Conservation (phyloP, 2,329 filamentous ascomycete species). For the Claviceps capensis region DNA sequence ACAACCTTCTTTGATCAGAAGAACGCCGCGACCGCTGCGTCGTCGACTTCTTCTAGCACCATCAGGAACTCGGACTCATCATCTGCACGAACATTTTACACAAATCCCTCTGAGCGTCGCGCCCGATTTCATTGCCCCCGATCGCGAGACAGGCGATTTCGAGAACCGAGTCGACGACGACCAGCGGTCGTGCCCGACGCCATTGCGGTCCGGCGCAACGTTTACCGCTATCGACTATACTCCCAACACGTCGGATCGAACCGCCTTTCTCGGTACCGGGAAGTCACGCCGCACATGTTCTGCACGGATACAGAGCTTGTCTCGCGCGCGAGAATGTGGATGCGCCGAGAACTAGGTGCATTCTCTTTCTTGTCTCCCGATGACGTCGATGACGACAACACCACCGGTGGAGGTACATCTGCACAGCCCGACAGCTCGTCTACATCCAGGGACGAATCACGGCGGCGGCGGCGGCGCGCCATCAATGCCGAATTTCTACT, state of each 20-base stretch:
- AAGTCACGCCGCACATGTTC: conserved; percentile 57
- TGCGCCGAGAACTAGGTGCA: conserved; percentile 71
- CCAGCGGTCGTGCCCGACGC: conserved; percentile 4
- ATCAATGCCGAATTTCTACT: conserved; percentile 68
- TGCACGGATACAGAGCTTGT: conserved; percentile 51
- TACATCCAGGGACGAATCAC: conserved; percentile 28
- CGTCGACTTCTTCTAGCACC: background rate
- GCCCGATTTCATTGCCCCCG: background rate
- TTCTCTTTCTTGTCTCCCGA: conserved; percentile 53
- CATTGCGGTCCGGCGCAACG: conserved; percentile 43
- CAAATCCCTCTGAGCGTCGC: background rate
- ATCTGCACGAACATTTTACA: background rate
- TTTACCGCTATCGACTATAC: conserved; percentile 62
- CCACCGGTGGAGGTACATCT: conserved; percentile 12
- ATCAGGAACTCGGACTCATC: conserved; percentile 2
- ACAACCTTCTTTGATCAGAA: conserved; percentile 39
- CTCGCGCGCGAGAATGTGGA: conserved; percentile 65
- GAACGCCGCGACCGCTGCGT: conserved; percentile 1
- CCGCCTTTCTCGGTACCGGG: conserved; percentile 58
- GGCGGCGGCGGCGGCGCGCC: conserved; percentile 1
- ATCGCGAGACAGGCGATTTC: conserved; percentile 1
- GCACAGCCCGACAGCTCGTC: background rate
- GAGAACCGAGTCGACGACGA: conserved; percentile 1
- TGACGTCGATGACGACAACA: conserved; percentile 14
- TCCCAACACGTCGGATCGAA: conserved; percentile 77